Evolutionary conservation across 371 early-diverging fungal species (phyloP).

Genomic region (Phascolomyces articulosus): DNA sequence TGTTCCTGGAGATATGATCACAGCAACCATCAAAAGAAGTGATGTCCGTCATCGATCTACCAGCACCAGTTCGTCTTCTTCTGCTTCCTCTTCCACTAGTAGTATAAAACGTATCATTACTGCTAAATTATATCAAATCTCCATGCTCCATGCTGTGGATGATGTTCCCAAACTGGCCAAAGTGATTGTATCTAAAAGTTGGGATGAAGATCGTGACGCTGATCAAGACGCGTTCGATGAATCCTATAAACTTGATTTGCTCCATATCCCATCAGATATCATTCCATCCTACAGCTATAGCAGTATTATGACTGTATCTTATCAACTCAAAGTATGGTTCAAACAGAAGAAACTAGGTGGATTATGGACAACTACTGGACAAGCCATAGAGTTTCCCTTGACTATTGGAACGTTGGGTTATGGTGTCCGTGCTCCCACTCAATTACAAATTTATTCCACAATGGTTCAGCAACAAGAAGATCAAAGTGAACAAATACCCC

Average conservation of each 20-base stretch:
- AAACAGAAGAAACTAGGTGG: slow-evolving; percentile 26
- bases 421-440: slow-evolving; percentile 35
- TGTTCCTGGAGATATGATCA: slow-evolving; percentile 33
- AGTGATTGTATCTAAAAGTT: not conserved
- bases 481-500: slow-evolving; percentile 8
- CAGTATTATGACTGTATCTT: slow-evolving; percentile 22
- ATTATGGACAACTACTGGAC: slow-evolving; percentile 12
- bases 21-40: not conserved
- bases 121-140: slow-evolving; percentile 4
- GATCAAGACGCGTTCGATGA: not conserved
- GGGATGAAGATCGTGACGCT: not conserved
- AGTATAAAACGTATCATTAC: not conserved
- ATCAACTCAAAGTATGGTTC: slow-evolving; percentile 23
- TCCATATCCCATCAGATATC: slow-evolving; percentile 15
- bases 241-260: not conserved
- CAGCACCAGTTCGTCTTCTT: not conserved
- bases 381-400: slow-evolving; percentile 27
- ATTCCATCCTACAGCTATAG: slow-evolving; percentile 39
- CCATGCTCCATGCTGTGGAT: slow-evolving; percentile 2
- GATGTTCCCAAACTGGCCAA: not conserved
- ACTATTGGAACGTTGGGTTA: slow-evolving; percentile 42
- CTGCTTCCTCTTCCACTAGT: no score
- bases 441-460: slow-evolving; percentile 18
- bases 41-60: not conserved
- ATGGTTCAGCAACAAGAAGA: not conserved